Evolutionary conservation across 306 rosid genomes (phyloP).

Genomic region (Ochetophila trinervis): DNA sequence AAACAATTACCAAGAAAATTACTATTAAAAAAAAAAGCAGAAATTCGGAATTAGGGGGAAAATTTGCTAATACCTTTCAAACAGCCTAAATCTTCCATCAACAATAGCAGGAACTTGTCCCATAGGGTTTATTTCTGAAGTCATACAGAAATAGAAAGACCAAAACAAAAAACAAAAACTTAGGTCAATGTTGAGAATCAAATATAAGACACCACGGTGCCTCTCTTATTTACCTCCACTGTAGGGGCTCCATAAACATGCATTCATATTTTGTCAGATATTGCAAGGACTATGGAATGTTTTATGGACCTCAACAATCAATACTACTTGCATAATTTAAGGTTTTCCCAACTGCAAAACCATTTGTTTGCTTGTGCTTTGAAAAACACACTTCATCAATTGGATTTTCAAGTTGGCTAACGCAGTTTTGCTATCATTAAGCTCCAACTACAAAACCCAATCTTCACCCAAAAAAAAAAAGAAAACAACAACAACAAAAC

Average conservation of each 20-base stretch:
- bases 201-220: not conserved
- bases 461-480: not conserved
- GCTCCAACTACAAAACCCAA: not conserved
- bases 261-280: not conserved
- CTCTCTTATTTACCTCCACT: not conserved
- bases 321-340: too few relatives aligned
- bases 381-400: not conserved
- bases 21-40: not conserved
- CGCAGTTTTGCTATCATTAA: not conserved
- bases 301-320: too few relatives aligned
- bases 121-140: slow-evolving; percentile 78
- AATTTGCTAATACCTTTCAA: slow-evolving; percentile 60
- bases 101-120: slow-evolving; percentile 71
- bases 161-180: not conserved
- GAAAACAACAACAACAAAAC: not conserved
- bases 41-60: not conserved
- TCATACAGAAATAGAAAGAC: slow-evolving; percentile 7
- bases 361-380: not conserved
- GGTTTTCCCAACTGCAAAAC: not conserved
- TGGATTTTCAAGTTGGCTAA: not conserved
- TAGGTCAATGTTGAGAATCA: not conserved
- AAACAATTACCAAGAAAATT: not conserved
- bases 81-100: slow-evolving; percentile 78
- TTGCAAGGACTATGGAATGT: too few relatives aligned
- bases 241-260: not conserved